Percentiles rank a stretch among this genome's conserved stretches.
Conservation (phyloP, 2,329 filamentous ascomycete genomes). For the Monilinia polystroma region DNA sequence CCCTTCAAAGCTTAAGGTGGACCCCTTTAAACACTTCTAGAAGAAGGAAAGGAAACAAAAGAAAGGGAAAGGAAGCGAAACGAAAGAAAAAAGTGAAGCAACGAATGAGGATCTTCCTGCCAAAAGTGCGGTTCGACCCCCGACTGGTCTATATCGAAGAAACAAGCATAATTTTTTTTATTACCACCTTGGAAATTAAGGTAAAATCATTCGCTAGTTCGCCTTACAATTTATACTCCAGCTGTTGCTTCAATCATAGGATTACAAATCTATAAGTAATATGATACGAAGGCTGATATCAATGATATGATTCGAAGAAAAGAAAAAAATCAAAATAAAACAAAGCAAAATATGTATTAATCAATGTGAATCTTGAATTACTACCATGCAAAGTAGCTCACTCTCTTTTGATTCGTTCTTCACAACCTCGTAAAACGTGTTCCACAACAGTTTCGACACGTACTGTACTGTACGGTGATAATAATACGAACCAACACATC, state of each 20-base stretch:
- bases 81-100: constrained; percentile 30
- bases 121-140: constrained; percentile 26
- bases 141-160: constrained; percentile 26
- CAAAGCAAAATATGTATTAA: too few relatives aligned
- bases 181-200: background rate
- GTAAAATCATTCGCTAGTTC: constrained; percentile 22
- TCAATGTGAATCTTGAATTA: too few relatives aligned
- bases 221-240: constrained; percentile 24
- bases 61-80: too few relatives aligned
- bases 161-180: background rate
- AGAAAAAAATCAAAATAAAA: too few relatives aligned
- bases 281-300: too few relatives aligned
- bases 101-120: constrained; percentile 30
- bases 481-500: constrained; percentile 23
- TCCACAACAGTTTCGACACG: constrained; percentile 24
- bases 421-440: constrained; percentile 24
- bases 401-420: constrained; percentile 10
- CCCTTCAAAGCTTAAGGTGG: too few relatives aligned
- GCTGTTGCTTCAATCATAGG: background rate
- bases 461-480: background rate
- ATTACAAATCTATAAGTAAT: too few relatives aligned
- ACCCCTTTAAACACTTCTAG: too few relatives aligned
- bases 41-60: too few relatives aligned
- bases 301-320: too few relatives aligned
- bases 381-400: too few relatives aligned